phyloP scores from a whole-genome alignment of 176 grass and related monocot genomes.

The Avena atlantica region DNA sequence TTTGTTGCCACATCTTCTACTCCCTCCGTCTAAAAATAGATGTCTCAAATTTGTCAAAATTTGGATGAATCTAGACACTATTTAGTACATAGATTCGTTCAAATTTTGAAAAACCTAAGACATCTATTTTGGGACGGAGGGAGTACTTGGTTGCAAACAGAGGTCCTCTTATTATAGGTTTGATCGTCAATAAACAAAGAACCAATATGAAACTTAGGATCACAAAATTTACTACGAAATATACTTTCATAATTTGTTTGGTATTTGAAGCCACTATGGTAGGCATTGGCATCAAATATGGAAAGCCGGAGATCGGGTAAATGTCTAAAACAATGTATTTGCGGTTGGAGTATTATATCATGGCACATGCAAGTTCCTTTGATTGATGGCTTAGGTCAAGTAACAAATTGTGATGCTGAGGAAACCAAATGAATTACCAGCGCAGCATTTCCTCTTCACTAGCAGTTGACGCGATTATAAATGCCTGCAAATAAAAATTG shows the following conservation, averaged over 20 bases:
- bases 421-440: constrained; percentile 62
- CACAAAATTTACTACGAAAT: background rate
- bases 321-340: background rate
- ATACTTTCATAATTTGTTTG: background rate
- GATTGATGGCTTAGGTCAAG: background rate
- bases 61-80: no score
- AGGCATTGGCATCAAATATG: background rate
- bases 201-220: background rate
- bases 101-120: no score
- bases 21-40: no score
- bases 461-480: constrained; percentile 98
- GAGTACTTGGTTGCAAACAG: no score
- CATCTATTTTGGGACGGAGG: no score
- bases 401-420: background rate
- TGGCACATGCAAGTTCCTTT: background rate
- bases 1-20: background rate
- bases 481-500: constrained; percentile 68
- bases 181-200: background rate
- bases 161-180: background rate
- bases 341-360: background rate
- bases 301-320: background rate
- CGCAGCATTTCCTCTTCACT: constrained; percentile 95
- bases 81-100: no score
- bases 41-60: no score
- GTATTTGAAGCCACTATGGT: background rate